phyloP scores from a whole-genome alignment of 768 basidiomycete genomes.

The Pholiota molesta region DNA sequence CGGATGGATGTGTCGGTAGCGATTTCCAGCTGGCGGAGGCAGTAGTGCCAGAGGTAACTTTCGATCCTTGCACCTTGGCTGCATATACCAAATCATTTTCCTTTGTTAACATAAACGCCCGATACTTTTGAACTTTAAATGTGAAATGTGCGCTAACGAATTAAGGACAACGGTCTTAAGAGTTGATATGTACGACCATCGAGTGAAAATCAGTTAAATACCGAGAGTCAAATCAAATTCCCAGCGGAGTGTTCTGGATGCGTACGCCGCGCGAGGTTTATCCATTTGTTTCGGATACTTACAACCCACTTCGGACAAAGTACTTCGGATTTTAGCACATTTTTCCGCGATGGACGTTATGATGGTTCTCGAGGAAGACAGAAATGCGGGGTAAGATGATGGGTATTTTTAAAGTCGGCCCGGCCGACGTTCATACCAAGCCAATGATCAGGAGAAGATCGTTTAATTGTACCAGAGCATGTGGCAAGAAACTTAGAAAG shows the following conservation, averaged over 20 bases:
- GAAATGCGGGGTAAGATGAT: constrained; percentile 19
- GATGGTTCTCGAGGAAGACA: constrained; percentile 14
- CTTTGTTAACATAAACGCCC: too few species aligned
- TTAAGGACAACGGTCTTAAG: neutral
- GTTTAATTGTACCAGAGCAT: neutral
- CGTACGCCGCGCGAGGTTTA: constrained; percentile 16
- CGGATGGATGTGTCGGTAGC: neutral
- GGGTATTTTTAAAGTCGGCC: constrained; percentile 13
- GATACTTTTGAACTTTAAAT: too few species aligned
- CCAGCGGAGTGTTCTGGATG: neutral
- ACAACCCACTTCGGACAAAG: constrained; percentile 15
- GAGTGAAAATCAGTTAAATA: neutral
- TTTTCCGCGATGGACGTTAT: constrained; percentile 16
- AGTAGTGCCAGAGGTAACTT: neutral
- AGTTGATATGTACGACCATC: neutral
- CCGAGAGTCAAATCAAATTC: neutral
- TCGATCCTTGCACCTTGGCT: neutral
- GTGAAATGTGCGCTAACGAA: too few species aligned
- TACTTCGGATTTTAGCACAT: constrained; percentile 20
- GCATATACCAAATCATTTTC: too few species aligned
- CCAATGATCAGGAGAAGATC: neutral
- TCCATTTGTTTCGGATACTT: constrained; percentile 14
- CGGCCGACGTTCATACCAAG: neutral
- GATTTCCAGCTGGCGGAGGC: neutral
- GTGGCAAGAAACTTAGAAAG: neutral